phyloP scores from a whole-genome alignment of 129 eudicot species.

The Centaurea solstitialis region DNA sequence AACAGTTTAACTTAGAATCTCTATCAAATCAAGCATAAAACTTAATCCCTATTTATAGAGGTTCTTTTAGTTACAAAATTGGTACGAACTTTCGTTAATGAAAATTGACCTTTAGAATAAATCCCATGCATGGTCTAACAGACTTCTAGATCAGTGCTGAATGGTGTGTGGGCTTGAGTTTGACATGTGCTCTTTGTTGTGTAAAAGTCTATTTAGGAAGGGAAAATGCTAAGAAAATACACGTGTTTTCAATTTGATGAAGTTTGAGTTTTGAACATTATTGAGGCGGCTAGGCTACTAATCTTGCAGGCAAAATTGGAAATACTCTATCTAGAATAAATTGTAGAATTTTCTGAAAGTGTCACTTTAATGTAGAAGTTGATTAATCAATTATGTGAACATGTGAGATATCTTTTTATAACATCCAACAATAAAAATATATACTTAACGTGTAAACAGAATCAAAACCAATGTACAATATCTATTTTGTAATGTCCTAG shows the following conservation, averaged over 20 bases:
- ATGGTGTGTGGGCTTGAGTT: neutral
- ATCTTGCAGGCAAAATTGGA: neutral
- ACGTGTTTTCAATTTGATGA: too few species aligned
- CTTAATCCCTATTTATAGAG: too few species aligned
- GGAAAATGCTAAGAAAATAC: neutral
- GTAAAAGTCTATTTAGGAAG: neutral
- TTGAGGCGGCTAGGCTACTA: too few species aligned
- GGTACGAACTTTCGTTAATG: neutral
- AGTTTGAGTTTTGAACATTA: too few species aligned
- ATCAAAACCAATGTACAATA: neutral
- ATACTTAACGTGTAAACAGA: too few species aligned
- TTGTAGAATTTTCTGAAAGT: neutral
- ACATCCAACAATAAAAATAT: neutral
- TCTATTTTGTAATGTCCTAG: neutral
- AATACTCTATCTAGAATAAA: neutral
- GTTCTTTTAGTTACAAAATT: too few species aligned
- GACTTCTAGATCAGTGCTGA: neutral
- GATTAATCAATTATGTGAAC: neutral
- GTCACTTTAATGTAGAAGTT: neutral
- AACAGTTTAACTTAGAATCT: too few species aligned
- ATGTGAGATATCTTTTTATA: neutral
- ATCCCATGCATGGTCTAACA: neutral
- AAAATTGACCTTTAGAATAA: neutral
- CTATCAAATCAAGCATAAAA: too few species aligned
- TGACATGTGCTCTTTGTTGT: neutral